phyloP scores from a whole-genome alignment of 768 basidiomycete species.

The Boletus fagicola region DNA sequence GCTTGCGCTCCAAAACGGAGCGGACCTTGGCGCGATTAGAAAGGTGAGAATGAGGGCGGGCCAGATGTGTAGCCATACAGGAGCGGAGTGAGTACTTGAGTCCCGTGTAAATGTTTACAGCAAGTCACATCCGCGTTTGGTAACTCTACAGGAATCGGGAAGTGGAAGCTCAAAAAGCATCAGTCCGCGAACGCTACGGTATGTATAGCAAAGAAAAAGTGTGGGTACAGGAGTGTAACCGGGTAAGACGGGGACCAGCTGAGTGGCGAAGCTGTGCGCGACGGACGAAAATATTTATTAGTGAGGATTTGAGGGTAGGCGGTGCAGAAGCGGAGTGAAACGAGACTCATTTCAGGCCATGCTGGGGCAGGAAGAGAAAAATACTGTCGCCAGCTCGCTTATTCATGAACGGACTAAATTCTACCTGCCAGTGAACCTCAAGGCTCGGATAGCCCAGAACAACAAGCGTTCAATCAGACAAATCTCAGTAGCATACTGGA shows the following conservation, averaged over 20 bases:
- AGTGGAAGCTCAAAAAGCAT: background rate
- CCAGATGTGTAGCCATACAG: slow-evolving; percentile 49
- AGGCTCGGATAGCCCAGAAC: background rate
- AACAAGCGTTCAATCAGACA: background rate
- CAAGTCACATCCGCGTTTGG: background rate
- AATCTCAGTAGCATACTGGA: background rate
- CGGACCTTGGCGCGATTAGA: slow-evolving; percentile 62
- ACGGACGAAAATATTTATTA: background rate
- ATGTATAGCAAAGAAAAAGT: background rate
- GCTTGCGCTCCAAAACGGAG: slow-evolving; percentile 50
- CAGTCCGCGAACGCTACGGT: background rate
- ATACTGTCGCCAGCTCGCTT: background rate
- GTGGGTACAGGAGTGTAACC: background rate
- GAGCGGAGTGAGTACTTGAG: background rate
- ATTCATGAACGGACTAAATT: background rate
- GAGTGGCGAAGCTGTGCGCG: background rate
- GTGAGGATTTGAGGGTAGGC: background rate
- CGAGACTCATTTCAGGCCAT: background rate
- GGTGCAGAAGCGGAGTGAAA: background rate
- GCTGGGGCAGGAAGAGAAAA: background rate
- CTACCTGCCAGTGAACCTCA: background rate
- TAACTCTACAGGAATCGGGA: background rate
- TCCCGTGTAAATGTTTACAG: background rate
- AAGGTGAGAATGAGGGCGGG: slow-evolving; percentile 50
- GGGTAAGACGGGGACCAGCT: background rate